Conservation (phyloP, 1,139 yeast species). For the Ogataea hybrid region DNA sequence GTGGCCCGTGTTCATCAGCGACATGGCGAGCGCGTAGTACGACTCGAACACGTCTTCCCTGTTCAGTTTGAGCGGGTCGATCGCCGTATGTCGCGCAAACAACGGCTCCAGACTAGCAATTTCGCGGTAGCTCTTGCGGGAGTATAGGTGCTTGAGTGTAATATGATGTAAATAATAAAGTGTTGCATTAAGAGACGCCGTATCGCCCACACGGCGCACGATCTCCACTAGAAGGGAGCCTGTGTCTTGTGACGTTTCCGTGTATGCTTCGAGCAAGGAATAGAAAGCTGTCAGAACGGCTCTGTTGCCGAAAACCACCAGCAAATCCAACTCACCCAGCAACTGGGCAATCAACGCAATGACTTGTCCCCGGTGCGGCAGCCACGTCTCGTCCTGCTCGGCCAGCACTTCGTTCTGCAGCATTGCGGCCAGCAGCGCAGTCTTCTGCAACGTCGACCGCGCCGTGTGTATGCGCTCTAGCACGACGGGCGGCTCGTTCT, state of each 20-base stretch:
- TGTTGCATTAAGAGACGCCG: slow-evolving; percentile 2
- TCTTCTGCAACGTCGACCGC: slow-evolving; percentile 12
- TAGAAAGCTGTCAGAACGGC: slow-evolving; percentile 10
- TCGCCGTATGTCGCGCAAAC: slow-evolving; percentile 1
- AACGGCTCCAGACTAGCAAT: slow-evolving; percentile 9
- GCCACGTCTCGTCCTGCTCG: background rate
- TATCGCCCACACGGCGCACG: background rate
- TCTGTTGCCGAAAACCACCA: slow-evolving; percentile 1
- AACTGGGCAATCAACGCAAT: background rate
- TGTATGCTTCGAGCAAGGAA: slow-evolving; percentile 3
- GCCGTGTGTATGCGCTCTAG: slow-evolving; percentile 2
- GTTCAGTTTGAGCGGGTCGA: slow-evolving; percentile 13
- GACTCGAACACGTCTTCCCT: slow-evolving; percentile 9
- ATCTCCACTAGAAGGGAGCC: background rate
- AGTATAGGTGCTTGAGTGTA: slow-evolving; percentile 14
- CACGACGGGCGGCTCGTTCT: slow-evolving; percentile 1
- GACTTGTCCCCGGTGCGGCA: background rate
- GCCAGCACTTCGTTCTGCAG: background rate
- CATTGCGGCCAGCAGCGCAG: slow-evolving; percentile 7
- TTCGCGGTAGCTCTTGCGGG: slow-evolving; percentile 4
- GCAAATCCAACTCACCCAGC: background rate
- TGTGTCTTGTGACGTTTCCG: slow-evolving; percentile 1
- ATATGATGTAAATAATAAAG: slow-evolving; percentile 20
- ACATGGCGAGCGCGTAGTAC: slow-evolving; percentile 13
- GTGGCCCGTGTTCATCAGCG: slow-evolving; percentile 13